Conservation (phyloP, 306 rosid genomes). For the Mimosa pudica region DNA sequence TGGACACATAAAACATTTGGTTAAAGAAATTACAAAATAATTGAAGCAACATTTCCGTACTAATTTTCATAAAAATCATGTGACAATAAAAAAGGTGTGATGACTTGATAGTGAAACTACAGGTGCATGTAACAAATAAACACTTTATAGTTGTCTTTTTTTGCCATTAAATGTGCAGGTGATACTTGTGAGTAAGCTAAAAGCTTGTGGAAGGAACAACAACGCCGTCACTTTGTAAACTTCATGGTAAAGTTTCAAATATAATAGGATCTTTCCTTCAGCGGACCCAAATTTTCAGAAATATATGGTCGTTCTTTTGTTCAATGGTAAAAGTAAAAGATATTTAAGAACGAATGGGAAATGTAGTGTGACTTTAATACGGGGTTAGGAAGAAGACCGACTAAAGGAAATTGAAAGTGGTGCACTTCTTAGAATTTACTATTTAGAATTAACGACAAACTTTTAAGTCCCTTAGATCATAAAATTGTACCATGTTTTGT, state of each 20-base stretch:
- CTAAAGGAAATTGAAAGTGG: background rate
- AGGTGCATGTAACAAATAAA: background rate
- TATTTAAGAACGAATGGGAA: slow-evolving; percentile 13
- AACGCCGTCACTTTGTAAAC: slow-evolving; percentile 34
- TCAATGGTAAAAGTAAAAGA: slow-evolving; percentile 11
- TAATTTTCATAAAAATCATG: slow-evolving; percentile 46
- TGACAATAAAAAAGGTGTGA: slow-evolving; percentile 38
- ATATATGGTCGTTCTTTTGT: slow-evolving; percentile 27
- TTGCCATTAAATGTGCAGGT: slow-evolving; percentile 22
- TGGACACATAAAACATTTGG: slow-evolving; percentile 6
- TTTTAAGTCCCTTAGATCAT: background rate
- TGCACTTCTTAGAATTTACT: slow-evolving; percentile 8
- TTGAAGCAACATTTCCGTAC: slow-evolving; percentile 20
- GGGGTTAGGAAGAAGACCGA: slow-evolving; percentile 3
- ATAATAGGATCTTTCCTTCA: background rate
- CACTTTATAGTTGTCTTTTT: background rate
- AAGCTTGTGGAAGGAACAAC: slow-evolving; percentile 17
- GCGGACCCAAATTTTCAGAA: slow-evolving; percentile 13
- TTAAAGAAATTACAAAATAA: slow-evolving; percentile 26
- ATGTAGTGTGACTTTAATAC: slow-evolving; percentile 24
- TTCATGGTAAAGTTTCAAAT: slow-evolving; percentile 8
- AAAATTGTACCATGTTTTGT: background rate
- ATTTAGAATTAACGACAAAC: background rate
- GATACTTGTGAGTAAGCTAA: slow-evolving; percentile 47
- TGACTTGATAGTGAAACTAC: slow-evolving; percentile 12